Percentiles rank a stretch among this genome's conserved stretches.
These are phyloP conservation scores for Chaetomium tenue DNA, from an alignment of 495 filamentous ascomycete species.

Conservation along the genomic window DNA sequence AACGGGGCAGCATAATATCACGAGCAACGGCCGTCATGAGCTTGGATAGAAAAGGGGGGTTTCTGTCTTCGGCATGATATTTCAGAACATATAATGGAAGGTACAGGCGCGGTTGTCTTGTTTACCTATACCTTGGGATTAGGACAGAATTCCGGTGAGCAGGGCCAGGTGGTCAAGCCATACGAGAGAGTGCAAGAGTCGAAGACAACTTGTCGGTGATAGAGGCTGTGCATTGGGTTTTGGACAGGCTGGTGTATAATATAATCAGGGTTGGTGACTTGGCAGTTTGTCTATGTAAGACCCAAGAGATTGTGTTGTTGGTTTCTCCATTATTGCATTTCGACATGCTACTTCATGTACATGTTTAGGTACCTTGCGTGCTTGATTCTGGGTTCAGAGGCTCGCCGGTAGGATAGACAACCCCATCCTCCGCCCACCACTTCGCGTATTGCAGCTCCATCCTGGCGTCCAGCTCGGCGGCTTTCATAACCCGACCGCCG, in stretches of 20 bases:
- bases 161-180: not conserved
- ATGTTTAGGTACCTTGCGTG: not conserved
- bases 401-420: not conserved
- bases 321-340: not conserved
- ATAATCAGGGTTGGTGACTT: not conserved
- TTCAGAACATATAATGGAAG: no score
- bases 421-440: not conserved
- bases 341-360: not conserved
- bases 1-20: no score
- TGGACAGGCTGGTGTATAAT: not conserved
- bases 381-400: constrained; percentile 4
- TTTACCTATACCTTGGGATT: no score
- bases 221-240: not conserved
- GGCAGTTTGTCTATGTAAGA: not conserved
- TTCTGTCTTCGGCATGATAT: no score
- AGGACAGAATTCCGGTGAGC: no score
- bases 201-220: not conserved
- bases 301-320: not conserved
- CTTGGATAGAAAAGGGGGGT: no score
- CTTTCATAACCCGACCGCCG: constrained; percentile 2
- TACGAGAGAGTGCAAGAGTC: not conserved
- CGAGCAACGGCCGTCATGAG: no score
- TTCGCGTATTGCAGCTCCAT: constrained; percentile 4
- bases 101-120: no score
- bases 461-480: constrained; percentile 10